Evolutionary conservation across 148 eudicot species (phyloP).

Genomic region (Silene uniflora): DNA sequence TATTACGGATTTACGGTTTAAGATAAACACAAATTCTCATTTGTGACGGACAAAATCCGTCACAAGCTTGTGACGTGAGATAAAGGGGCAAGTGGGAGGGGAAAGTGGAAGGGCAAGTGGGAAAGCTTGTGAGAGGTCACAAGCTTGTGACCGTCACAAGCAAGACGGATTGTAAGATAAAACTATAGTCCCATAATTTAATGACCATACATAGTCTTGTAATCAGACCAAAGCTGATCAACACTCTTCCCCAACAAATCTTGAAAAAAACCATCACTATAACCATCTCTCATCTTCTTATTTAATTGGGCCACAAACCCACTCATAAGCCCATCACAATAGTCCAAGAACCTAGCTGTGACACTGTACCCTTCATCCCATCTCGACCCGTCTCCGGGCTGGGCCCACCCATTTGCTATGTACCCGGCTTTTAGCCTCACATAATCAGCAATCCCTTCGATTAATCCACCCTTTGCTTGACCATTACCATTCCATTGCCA

Average conservation of each 20-base stretch:
- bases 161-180: too few species aligned
- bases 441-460: constrained; percentile 49
- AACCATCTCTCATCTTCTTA: constrained; percentile 34
- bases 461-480: constrained; percentile 29
- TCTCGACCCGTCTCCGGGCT: constrained; percentile 35
- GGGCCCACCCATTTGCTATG: constrained; percentile 34
- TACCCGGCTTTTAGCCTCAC: constrained; percentile 42
- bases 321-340: constrained; percentile 36
- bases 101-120: too few species aligned
- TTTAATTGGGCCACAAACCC: constrained; percentile 51
- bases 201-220: constrained; percentile 25
- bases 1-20: too few species aligned
- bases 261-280: constrained; percentile 26
- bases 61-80: too few species aligned
- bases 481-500: constrained; percentile 50
- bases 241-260: constrained; percentile 30
- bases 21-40: too few species aligned
- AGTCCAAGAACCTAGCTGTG: constrained; percentile 51
- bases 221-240: constrained; percentile 26
- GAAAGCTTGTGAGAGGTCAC: too few species aligned
- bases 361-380: constrained; percentile 40
- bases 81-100: too few species aligned
- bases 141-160: too few species aligned
- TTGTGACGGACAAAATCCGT: too few species aligned
- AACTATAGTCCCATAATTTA: too few species aligned